phyloP scores from a whole-genome alignment of 768 basidiomycete species.

The Suillus lakei region DNA sequence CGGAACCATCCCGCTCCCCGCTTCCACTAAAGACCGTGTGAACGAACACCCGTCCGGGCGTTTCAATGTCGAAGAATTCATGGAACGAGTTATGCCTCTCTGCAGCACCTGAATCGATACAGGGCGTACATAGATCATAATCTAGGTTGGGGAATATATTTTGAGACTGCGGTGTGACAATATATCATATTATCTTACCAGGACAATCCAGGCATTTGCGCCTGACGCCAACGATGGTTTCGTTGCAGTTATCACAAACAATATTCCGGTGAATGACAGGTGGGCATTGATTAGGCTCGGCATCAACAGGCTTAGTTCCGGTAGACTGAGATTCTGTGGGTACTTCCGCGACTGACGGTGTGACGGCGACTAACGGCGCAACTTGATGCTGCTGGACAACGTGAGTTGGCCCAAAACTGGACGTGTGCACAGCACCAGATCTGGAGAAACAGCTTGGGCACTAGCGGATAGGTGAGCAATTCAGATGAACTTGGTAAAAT shows the following conservation, averaged over 20 bases:
- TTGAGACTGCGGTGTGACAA: not conserved
- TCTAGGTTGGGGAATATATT: constrained; percentile 43
- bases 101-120: constrained; percentile 53
- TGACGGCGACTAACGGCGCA: not conserved
- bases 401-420: constrained; percentile 37
- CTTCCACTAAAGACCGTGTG: constrained; percentile 59
- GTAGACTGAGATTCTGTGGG: not conserved
- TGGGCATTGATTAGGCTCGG: not conserved
- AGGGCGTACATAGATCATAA: constrained; percentile 72
- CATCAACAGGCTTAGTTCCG: not conserved
- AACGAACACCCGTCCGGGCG: constrained; percentile 67
- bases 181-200: constrained; percentile 44
- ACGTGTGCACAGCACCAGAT: constrained; percentile 30
- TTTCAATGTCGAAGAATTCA: constrained; percentile 70
- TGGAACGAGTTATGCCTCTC: constrained; percentile 66
- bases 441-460: constrained; percentile 33
- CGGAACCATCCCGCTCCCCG: constrained; percentile 33
- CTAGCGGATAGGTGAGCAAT: constrained; percentile 21
- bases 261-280: constrained; percentile 55
- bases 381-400: constrained; percentile 25
- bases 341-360: not conserved
- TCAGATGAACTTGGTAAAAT: not conserved
- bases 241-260: constrained; percentile 68
- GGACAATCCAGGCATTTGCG: constrained; percentile 84
- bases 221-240: constrained; percentile 63